These are phyloP conservation scores for Vaccinium myrtillus DNA, from an alignment of 148 eudicot species.

Conservation along the genomic window DNA sequence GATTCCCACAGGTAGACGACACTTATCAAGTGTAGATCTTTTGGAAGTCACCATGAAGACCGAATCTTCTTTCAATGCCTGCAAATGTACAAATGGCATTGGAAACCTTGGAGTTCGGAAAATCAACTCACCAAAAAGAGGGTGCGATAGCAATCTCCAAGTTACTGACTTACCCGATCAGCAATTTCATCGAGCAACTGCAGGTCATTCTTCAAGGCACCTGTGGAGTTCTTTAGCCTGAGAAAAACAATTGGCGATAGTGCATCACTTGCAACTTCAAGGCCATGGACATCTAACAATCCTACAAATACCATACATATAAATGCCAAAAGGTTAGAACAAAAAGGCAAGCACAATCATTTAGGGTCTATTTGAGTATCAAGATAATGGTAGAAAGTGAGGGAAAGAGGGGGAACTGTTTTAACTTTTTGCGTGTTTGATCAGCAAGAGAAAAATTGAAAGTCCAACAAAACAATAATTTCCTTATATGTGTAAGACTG, in stretches of 20 bases:
- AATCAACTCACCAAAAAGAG: background rate
- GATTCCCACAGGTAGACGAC: slow-evolving; percentile 68
- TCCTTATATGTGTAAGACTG: too few species aligned
- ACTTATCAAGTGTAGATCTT: slow-evolving; percentile 74
- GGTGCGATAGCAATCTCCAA: background rate
- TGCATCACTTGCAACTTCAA: slow-evolving; percentile 68
- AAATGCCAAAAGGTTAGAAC: background rate
- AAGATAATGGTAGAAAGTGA: too few species aligned
- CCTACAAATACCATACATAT: slow-evolving; percentile 41
- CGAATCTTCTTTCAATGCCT: slow-evolving; percentile 70
- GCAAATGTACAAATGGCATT: slow-evolving; percentile 16
- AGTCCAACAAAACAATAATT: too few species aligned
- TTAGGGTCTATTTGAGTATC: background rate
- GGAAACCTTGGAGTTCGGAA: background rate
- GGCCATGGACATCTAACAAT: slow-evolving; percentile 57
- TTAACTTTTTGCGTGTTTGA: too few species aligned
- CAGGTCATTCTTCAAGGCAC: slow-evolving; percentile 56
- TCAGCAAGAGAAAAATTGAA: too few species aligned
- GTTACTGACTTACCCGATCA: slow-evolving; percentile 45
- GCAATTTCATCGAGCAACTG: slow-evolving; percentile 76
- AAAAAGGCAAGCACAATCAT: background rate
- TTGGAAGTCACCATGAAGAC: slow-evolving; percentile 69
- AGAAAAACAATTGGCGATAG: slow-evolving; percentile 77
- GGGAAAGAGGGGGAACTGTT: too few species aligned
- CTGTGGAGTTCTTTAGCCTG: slow-evolving; percentile 57